Base-by-base conservation (phyloP, 768 basidiomycete species). In the Kwoniella shandongensis region DNA sequence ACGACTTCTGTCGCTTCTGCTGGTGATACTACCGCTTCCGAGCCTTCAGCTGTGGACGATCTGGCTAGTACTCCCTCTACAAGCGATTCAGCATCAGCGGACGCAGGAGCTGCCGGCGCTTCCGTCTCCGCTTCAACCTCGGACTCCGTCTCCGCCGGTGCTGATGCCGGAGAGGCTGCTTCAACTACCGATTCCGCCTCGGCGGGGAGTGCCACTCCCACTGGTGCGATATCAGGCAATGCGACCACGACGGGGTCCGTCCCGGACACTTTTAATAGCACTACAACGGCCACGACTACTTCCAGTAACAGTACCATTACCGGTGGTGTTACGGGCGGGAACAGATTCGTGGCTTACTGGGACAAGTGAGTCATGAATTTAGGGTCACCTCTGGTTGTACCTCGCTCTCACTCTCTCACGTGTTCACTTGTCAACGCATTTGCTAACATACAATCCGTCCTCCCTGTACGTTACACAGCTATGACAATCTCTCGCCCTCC, bases 301-400 rank as follows among this genome's bases (percentile, higher is more conserved):
- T 23, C 48, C 20, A 36, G 30, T 13, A 27, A 40, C 10, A 30
- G 27, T 1, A 25, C 42, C 4, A 44, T 41, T 18, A 45, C 29
- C 22, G 20, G 53, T 20, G n/a, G 13, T 8, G 26, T 8, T 11
- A 18, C 41, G 6, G 47, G 40, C 23, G 54, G 54, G n/a, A 42
- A 27, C 3, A 40, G 36, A 15, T 51, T 51, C 44, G 57, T 67
- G 4, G 62, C 62, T 15, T 67, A 67, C 27, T 64, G 62, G 59
- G 50, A 55, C n/a, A 56, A 48, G 52, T 64, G 48, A 57, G 57
- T 53, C 26, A 2, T 22, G n/a, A n/a, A n/a, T n/a, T n/a, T n/a
- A n/a, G n/a, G n/a, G n/a, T n/a, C n/a, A n/a, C n/a, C n/a, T n/a
- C n/a, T n/a, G n/a, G n/a, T n/a, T n/a, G n/a, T n/a, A n/a, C n/a